Conservation (phyloP, 2,329 filamentous ascomycete genomes). For the Xylariaceae sp. region DNA sequence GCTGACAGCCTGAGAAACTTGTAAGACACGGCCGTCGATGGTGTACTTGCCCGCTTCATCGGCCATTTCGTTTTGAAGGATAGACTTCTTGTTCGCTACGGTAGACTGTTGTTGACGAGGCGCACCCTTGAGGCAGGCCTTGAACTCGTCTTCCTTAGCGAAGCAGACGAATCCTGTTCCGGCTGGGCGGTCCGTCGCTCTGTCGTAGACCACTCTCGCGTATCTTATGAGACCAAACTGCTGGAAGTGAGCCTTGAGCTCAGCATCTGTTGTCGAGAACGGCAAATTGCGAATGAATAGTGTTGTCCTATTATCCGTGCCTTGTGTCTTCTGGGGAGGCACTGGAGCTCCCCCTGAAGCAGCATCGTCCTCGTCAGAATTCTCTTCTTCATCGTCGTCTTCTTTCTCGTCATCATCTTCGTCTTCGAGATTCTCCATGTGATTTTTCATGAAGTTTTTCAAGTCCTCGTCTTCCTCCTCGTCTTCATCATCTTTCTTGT, state of each 20-base stretch:
- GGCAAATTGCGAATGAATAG: slow-evolving; percentile 93
- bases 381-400: slow-evolving; percentile 35
- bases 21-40: slow-evolving; percentile 79
- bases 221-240: slow-evolving; percentile 86
- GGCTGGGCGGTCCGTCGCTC: slow-evolving; percentile 74
- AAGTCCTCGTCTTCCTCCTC: slow-evolving; percentile 32
- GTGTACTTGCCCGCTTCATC: slow-evolving; percentile 85
- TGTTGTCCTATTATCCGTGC: slow-evolving; percentile 65
- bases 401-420: slow-evolving; percentile 50
- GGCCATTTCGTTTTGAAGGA: slow-evolving; percentile 78
- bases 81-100: slow-evolving; percentile 63
- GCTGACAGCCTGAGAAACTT: slow-evolving; percentile 78
- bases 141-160: slow-evolving; percentile 68
- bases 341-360: slow-evolving; percentile 31
- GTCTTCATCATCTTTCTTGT: slow-evolving; percentile 38
- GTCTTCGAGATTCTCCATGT: slow-evolving; percentile 53
- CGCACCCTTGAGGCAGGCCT: slow-evolving; percentile 67
- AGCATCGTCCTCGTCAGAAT: slow-evolving; percentile 34
- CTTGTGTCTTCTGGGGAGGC: slow-evolving; percentile 30
- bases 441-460: slow-evolving; percentile 53
- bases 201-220: slow-evolving; percentile 85
- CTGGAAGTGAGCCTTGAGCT: slow-evolving; percentile 78
- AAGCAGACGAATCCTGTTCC: slow-evolving; percentile 97
- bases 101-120: slow-evolving; percentile 52
- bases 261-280: slow-evolving; percentile 78